Conservation (phyloP, 805 yeast genomes). For the Ogataea angusta region DNA sequence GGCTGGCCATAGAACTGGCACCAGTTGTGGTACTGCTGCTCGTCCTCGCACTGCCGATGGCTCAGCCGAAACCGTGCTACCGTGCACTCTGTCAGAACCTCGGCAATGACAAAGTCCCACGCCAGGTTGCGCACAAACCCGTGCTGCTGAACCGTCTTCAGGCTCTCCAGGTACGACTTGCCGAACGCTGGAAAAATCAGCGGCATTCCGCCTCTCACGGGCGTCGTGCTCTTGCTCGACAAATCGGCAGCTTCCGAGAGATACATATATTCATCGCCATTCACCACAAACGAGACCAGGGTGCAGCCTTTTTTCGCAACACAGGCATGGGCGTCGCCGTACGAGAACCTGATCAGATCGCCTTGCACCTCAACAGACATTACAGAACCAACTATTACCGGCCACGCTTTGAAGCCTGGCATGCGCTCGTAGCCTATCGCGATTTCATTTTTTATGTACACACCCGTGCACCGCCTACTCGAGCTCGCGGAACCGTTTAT, state of each 20-base stretch:
- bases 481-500: conserved; percentile 17
- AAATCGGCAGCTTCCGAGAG: conserved; percentile 16
- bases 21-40: conserved; percentile 15
- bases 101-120: conserved; percentile 21
- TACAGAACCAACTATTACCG: background rate
- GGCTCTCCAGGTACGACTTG: conserved; percentile 18
- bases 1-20: conserved; percentile 10
- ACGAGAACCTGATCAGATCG: conserved; percentile 12
- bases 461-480: conserved; percentile 1
- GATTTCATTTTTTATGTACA: too few species aligned
- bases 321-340: conserved; percentile 13
- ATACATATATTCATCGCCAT: conserved; percentile 15
- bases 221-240: conserved; percentile 7
- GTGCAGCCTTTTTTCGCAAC: conserved; percentile 20
- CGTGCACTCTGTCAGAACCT: conserved; percentile 15
- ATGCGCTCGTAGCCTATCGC: too few species aligned
- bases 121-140: conserved; percentile 22
- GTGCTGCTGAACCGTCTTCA: conserved; percentile 18
- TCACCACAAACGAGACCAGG: conserved; percentile 14
- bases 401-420: too few species aligned
- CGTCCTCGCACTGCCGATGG: conserved; percentile 1
- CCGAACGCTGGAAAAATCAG: conserved; percentile 23
- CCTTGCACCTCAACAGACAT: conserved; percentile 17
- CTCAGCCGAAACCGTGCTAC: conserved; percentile 14
- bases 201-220: conserved; percentile 24